phyloP scores from a whole-genome alignment of 371 early-diverging fungal genomes.

The Dinochytrium kinnereticum region DNA sequence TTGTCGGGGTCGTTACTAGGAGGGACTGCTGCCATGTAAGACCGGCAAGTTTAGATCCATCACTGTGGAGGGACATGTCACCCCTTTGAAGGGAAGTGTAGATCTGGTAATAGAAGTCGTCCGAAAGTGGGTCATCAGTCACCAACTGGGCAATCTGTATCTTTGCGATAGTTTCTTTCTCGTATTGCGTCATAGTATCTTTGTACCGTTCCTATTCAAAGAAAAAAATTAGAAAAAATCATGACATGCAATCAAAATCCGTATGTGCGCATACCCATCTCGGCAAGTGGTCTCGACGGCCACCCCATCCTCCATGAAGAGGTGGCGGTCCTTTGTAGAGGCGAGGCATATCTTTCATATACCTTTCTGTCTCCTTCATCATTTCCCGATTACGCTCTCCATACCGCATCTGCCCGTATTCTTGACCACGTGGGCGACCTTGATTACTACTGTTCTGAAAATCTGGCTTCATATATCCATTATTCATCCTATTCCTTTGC shows the following conservation, averaged over 20 bases:
- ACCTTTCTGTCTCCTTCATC: slow-evolving; percentile 20
- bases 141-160: slow-evolving; percentile 93
- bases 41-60: slow-evolving; percentile 29
- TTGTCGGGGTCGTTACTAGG: slow-evolving; percentile 27
- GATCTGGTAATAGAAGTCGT: slow-evolving; percentile 94
- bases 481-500: slow-evolving; percentile 14
- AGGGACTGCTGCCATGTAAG: slow-evolving; percentile 52
- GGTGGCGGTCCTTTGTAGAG: slow-evolving; percentile 31
- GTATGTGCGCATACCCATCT: slow-evolving; percentile 27
- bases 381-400: slow-evolving; percentile 15
- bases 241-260: neutral
- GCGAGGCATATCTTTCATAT: slow-evolving; percentile 24
- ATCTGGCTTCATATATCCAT: slow-evolving; percentile 6
- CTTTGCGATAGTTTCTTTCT: slow-evolving; percentile 89
- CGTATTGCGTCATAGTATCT: slow-evolving; percentile 89
- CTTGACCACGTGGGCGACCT: slow-evolving; percentile 20
- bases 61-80: slow-evolving; percentile 18
- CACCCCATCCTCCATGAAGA: slow-evolving; percentile 29
- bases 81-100: slow-evolving; percentile 67
- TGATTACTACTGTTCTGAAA: slow-evolving; percentile 7
- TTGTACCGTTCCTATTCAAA: slow-evolving; percentile 70
- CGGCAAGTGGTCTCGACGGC: slow-evolving; percentile 31
- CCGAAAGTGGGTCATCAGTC: slow-evolving; percentile 85
- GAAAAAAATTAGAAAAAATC: neutral
- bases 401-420: slow-evolving; percentile 41